Percentiles rank a stretch among this genome's conserved stretches.
These are phyloP conservation scores for Xenoacremonium recifei DNA, from an alignment of 2,329 filamentous ascomycete genomes.

Conservation along the genomic window DNA sequence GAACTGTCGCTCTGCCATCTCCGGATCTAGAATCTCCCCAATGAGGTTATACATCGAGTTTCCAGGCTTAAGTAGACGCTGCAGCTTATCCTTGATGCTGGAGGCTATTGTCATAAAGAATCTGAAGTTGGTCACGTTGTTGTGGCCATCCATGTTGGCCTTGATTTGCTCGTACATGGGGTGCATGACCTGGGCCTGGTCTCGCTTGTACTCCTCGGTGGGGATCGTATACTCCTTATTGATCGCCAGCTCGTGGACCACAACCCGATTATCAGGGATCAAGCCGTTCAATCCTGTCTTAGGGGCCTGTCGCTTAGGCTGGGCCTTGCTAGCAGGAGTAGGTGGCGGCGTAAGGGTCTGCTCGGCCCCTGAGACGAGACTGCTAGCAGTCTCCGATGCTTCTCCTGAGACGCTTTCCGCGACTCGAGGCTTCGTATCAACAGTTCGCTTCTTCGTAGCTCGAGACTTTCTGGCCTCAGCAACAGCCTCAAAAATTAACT, in stretches of 20 bases:
- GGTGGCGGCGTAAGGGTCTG: conserved; percentile 55
- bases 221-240: conserved; percentile 77
- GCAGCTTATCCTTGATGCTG: conserved; percentile 69
- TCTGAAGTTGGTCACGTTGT: conserved; percentile 61
- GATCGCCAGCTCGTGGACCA: conserved; percentile 78
- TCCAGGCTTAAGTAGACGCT: conserved; percentile 67
- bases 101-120: conserved; percentile 71
- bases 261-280: conserved; percentile 70
- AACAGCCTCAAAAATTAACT: conserved; percentile 72
- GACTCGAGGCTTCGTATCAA: conserved; percentile 69
- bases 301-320: conserved; percentile 34
- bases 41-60: conserved; percentile 75
- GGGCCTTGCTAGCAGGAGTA: conserved; percentile 43
- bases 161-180: conserved; percentile 57
- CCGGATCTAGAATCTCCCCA: conserved; percentile 71
- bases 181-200: conserved; percentile 46
- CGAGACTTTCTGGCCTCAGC: conserved; percentile 66
- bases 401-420: conserved; percentile 46
- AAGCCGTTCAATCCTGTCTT: conserved; percentile 48
- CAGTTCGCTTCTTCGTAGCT: conserved; percentile 62
- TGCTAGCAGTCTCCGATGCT: conserved; percentile 36
- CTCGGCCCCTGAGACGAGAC: conserved; percentile 39
- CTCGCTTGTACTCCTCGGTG: conserved; percentile 56
- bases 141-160: conserved; percentile 64
- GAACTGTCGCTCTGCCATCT: conserved; percentile 69